Percentiles rank a stretch among this genome's conserved stretches.
These are phyloP conservation scores for Coniochaeta prunicola DNA, from an alignment of 2,329 filamentous ascomycete genomes.

Conservation along the genomic window DNA sequence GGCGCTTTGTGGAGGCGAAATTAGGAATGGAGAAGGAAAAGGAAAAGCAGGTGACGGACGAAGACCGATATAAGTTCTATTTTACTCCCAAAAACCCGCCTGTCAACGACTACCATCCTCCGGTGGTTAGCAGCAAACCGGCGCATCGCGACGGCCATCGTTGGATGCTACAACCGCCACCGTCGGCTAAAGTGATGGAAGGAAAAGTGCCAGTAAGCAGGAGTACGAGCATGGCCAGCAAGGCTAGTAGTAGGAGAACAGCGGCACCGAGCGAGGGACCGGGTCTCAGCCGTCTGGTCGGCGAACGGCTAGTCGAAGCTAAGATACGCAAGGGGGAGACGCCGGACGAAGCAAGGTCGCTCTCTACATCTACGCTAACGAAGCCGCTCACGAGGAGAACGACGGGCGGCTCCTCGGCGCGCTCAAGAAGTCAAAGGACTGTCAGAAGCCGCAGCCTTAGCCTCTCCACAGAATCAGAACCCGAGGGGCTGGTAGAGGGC, in stretches of 20 bases:
- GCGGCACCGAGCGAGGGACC: slow-evolving; percentile 28
- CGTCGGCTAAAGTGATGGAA: slow-evolving; percentile 84
- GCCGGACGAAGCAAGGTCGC: slow-evolving; percentile 16
- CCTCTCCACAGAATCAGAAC: slow-evolving; percentile 19
- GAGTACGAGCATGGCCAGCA: slow-evolving; percentile 50
- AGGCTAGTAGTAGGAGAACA: slow-evolving; percentile 37
- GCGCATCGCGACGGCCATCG: slow-evolving; percentile 61
- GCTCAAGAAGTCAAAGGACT: slow-evolving; percentile 18
- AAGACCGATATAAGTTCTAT: slow-evolving; percentile 52
- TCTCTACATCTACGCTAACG: slow-evolving; percentile 9
- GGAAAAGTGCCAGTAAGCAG: slow-evolving; percentile 68
- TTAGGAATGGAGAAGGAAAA: slow-evolving; percentile 29
- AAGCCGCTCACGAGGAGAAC: slow-evolving; percentile 15
- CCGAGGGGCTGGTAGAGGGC: not conserved
- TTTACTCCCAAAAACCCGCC: slow-evolving; percentile 57
- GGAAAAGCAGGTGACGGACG: slow-evolving; percentile 42
- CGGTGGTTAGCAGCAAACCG: slow-evolving; percentile 71
- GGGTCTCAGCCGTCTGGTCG: slow-evolving; percentile 31
- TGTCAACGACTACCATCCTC: slow-evolving; percentile 80
- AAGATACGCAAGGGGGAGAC: slow-evolving; percentile 35
- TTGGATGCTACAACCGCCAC: slow-evolving; percentile 93
- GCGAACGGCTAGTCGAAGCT: slow-evolving; percentile 38
- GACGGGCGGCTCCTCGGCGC: slow-evolving; percentile 13
- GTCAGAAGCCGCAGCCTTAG: slow-evolving; percentile 12
- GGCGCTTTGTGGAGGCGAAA: slow-evolving; percentile 44